Conservation (phyloP, 1,139 yeast genomes). For the Suhomyces chickasaworum region DNA sequence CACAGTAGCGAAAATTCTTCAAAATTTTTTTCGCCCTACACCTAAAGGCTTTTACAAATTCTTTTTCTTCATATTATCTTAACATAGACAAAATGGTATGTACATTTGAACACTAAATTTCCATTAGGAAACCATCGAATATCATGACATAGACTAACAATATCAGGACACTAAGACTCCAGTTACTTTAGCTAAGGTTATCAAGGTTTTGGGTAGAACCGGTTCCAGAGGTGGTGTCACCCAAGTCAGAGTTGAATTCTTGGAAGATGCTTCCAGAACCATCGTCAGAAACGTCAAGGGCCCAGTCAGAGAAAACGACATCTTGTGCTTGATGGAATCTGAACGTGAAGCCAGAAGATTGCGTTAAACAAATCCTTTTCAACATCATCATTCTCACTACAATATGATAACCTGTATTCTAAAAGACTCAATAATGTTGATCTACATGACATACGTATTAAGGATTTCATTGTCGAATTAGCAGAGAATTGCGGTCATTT, state of each 20-base stretch:
- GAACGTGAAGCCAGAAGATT: constrained; percentile 97
- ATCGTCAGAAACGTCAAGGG: constrained; percentile 99
- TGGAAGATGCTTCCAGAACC: constrained; percentile 97
- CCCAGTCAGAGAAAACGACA: constrained; percentile 99
- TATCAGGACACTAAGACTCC: constrained; percentile 82
- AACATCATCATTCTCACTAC: constrained; percentile 14
- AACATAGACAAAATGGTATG: constrained; percentile 15
- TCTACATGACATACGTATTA: constrained; percentile 12
- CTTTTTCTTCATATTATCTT: constrained; percentile 11
- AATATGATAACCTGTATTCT: constrained; percentile 13
- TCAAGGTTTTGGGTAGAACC: constrained; percentile 99
- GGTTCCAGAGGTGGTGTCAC: constrained; percentile 99
- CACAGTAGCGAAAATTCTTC: constrained; percentile 10
- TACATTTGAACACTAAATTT: not conserved
- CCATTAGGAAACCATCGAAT: not conserved
- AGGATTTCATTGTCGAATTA: constrained; percentile 9
- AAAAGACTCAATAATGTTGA: constrained; percentile 12
- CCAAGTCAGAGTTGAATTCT: constrained; percentile 99
- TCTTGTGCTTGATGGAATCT: constrained; percentile 98
- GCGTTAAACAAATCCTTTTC: constrained; percentile 35
- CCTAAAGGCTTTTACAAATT: constrained; percentile 8
- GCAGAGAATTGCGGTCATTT: constrained; percentile 7
- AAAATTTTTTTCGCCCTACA: constrained; percentile 10
- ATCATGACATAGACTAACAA: constrained; percentile 20
- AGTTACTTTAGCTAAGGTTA: constrained; percentile 98